Base-by-base conservation (phyloP, 352 stramenopile species). In the Phytophthora citrophthora region DNA sequence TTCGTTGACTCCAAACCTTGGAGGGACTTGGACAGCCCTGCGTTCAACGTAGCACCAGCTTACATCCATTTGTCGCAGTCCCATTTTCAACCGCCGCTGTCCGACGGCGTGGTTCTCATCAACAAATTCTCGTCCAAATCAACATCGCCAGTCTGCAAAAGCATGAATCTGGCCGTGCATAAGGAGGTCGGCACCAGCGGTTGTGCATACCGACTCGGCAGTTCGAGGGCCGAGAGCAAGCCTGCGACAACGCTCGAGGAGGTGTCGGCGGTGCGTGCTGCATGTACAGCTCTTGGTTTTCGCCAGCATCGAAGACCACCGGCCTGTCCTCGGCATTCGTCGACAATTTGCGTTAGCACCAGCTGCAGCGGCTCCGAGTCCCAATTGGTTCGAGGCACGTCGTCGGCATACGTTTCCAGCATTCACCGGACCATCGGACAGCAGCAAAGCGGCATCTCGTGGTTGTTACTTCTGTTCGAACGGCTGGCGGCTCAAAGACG, bases 301-400 rank as follows among this genome's bases (percentile, higher is more conserved):
- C 49, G 59, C 41, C 54, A 66, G n/a, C 18, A 18, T 64, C 15
- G 11, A 10, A n/a, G 45, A 49, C 55, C 55, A 15, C 56, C 36
- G 46, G 46, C 57, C 57, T 27, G 48, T 60, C 48, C 49, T 16
- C 40, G 15, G 23, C 59, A 50, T 61, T 67, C 59, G 59, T 61
- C 59, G 59, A 67, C 59, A 61, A 49, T 43, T 61, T 47, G 49
- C 58, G 58, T 54, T 48, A 60, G 39, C 49, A 18, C 20, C 57
- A 65, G 44, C 47, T 65, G 57, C 24, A 29, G 29, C 1, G 11
- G 13, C 20, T 13, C 34, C 2, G 10, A 50, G 41, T 45, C 32
- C 20, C 32, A 20, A 67, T 67, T 67, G 59, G 59, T 16, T 34
- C 18, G 59, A 61, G 59, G 59, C 59, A 67, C 59, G 59, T 23